Evolutionary conservation across 768 basidiomycete genomes (phyloP).

Genomic region (Boletus reticuloceps): DNA sequence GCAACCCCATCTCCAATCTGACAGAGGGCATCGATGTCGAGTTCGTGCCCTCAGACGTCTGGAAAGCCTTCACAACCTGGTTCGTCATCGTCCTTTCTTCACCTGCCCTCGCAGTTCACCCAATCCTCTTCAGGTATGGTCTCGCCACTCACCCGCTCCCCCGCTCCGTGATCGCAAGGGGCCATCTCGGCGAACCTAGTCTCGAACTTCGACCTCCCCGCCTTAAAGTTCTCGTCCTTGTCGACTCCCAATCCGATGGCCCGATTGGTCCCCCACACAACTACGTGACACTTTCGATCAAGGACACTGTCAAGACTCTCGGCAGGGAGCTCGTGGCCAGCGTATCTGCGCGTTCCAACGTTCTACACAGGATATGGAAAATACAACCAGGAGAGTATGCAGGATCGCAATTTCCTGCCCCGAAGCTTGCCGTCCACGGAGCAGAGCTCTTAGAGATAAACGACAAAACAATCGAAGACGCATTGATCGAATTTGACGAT

Average conservation of each 20-base stretch:
- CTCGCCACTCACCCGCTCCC: slow-evolving; percentile 51
- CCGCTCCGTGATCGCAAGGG: slow-evolving; percentile 64
- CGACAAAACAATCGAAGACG: slow-evolving; percentile 55
- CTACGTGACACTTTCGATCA: slow-evolving; percentile 48
- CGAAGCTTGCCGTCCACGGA: slow-evolving; percentile 25
- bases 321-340: slow-evolving; percentile 39
- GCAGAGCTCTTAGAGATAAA: slow-evolving; percentile 43
- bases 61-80: slow-evolving; percentile 70
- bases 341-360: slow-evolving; percentile 31
- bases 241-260: slow-evolving; percentile 25
- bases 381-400: slow-evolving; percentile 38
- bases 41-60: slow-evolving; percentile 69
- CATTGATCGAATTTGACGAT: slow-evolving; percentile 58
- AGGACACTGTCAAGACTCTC: slow-evolving; percentile 47
- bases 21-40: slow-evolving; percentile 70
- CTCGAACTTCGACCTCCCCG: slow-evolving; percentile 74
- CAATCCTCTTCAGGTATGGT: slow-evolving; percentile 66
- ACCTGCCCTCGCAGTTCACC: neutral
- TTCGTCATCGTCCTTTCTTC: slow-evolving; percentile 5
- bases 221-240: slow-evolving; percentile 54
- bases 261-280: slow-evolving; percentile 30
- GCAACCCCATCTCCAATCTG: slow-evolving; percentile 42
- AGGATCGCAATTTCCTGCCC: slow-evolving; percentile 29
- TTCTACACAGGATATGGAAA: slow-evolving; percentile 65
- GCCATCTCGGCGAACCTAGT: slow-evolving; percentile 44